Base-by-base conservation (phyloP, 2,329 filamentous ascomycete species). In the Xylariaceae sp. region DNA sequence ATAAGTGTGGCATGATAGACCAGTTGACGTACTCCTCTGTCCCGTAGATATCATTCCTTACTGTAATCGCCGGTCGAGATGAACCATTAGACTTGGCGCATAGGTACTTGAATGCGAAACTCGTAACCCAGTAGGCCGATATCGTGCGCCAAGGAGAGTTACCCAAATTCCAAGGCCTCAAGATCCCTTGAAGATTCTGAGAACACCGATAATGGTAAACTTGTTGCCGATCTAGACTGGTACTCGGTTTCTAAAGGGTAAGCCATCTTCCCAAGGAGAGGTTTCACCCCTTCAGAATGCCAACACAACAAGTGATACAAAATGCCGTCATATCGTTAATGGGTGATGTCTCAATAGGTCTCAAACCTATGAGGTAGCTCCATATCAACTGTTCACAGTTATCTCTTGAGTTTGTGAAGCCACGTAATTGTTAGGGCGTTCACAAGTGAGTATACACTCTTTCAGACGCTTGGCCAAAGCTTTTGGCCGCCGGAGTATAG, bases 11-110 rank as follows among this genome's bases (percentile, higher is more conserved):
- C 24, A 28, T 52, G 55, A 54, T 50, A 46, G 52, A 19, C 34
- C 49, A 43, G 34, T 31, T 19, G 40, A 51, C 54, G 36, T 23
- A 24, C 23, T 40, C 29, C 43, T 41, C 58, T 33, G 2, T 43
- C 31, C 31, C 19, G 45, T 50, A 31, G 39, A 46, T 47, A 55
- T 47, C 23, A 41, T 21, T 49, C 41, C 53, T 56, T 56, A 56
- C 49, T 49, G 36, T 53, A 53, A 56, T 47, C 49, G 36, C 39
- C 36, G 34, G 49, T 53, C 24, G 21, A 54, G 49, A 56, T 59
- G 52, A 60, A 50, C 56, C 52, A 59, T 23, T 41, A 19, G 52
- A 62, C 60, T 62, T 62, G 60, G 60, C 60, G 60, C 56, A 60
- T 53, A 48, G 39, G 48, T 47, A 26, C 33, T 56, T 33, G 29